Evolutionary conservation across 169 alveolate genomes (phyloP).

Genomic region (Besnoitia besnoiti): DNA sequence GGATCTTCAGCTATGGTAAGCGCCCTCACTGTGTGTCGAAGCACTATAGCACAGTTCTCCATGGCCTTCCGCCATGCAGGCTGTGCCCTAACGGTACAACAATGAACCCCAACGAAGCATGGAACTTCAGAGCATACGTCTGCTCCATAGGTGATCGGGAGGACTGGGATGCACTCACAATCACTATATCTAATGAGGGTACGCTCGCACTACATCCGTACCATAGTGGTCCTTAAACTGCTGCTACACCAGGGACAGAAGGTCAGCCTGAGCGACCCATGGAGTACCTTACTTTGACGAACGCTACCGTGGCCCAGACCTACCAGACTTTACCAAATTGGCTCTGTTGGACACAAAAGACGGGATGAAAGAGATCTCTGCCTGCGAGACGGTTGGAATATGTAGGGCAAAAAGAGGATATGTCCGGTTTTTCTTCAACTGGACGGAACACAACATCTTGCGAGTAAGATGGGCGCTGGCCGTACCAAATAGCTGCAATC

Average conservation of each 20-base stretch:
- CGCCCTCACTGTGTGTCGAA: background rate
- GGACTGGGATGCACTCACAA: slow-evolving; percentile 70
- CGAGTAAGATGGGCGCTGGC: slow-evolving; percentile 44
- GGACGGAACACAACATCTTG: slow-evolving; percentile 69
- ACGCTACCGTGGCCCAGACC: slow-evolving; percentile 22
- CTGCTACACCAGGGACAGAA: slow-evolving; percentile 57
- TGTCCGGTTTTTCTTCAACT: slow-evolving; percentile 67
- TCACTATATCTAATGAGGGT: slow-evolving; percentile 68
- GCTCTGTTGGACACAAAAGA: slow-evolving; percentile 62
- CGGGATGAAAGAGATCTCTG: slow-evolving; percentile 61
- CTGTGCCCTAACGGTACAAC: slow-evolving; percentile 66
- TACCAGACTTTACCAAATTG: slow-evolving; percentile 65
- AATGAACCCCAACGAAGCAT: background rate
- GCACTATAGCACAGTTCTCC: background rate
- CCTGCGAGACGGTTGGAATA: slow-evolving; percentile 69
- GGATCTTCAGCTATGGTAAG: slow-evolving; percentile 67
- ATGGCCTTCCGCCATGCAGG: slow-evolving; percentile 37
- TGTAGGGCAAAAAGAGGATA: slow-evolving; percentile 70
- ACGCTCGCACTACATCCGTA: background rate
- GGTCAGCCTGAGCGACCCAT: slow-evolving; percentile 29
- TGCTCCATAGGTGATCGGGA: slow-evolving; percentile 63
- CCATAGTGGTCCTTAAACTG: background rate
- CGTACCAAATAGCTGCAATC: background rate
- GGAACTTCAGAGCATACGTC: background rate
- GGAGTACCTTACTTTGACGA: background rate